A percentile compares a stretch with the other conserved stretches of the same genome.
Conservation (phyloP, 331 rosid genomes). For the Phaseolus coccineus region DNA sequence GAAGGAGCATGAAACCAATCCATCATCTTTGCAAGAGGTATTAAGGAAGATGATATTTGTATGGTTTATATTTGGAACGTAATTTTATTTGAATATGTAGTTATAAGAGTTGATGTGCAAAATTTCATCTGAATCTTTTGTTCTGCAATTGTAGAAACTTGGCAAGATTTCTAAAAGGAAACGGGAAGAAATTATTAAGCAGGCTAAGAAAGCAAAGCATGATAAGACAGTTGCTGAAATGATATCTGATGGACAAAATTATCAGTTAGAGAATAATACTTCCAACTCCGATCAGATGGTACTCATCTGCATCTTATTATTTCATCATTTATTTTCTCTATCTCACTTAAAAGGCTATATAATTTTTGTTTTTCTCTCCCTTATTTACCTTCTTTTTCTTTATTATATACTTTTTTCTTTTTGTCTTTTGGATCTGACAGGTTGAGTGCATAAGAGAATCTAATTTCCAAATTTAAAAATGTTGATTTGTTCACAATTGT, state of each 20-base stretch:
- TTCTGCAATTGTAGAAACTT: conserved; percentile 45
- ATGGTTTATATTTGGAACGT: no score
- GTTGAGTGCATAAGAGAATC: background rate
- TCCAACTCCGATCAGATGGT: background rate
- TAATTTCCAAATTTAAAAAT: no score
- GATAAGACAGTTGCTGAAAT: conserved; percentile 34
- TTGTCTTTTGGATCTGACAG: background rate
- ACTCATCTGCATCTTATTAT: background rate
- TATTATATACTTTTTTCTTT: background rate
- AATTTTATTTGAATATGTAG: no score
- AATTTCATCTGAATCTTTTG: conserved; percentile 16
- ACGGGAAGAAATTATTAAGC: conserved; percentile 50
- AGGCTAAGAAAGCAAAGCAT: conserved; percentile 55
- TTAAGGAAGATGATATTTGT: background rate
- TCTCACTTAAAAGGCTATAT: background rate
- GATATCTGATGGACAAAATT: background rate
- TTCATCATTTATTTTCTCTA: background rate
- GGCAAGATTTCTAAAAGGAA: conserved; percentile 9
- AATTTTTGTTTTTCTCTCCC: background rate
- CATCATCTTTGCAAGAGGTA: conserved; percentile 53
- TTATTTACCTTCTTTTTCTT: background rate
- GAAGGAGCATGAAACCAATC: conserved; percentile 32
- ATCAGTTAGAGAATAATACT: background rate
- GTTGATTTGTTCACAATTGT: background rate
- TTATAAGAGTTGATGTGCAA: background rate